Percentiles rank a stretch among this genome's conserved stretches.
Conservation (phyloP, 495 filamentous ascomycete genomes). For the Hyaloscypha variabilis region DNA sequence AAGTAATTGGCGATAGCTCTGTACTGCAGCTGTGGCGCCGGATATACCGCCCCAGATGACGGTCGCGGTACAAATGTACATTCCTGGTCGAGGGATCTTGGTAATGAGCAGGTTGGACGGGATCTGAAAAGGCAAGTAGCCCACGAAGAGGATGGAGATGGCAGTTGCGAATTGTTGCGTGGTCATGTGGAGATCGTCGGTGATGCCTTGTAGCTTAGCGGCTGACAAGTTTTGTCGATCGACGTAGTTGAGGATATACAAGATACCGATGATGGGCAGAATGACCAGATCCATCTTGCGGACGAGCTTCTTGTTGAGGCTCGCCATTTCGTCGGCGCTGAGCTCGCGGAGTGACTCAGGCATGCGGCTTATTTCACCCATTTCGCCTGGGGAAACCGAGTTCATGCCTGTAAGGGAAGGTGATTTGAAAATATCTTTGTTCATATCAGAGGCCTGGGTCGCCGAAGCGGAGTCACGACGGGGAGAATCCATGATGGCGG, state of each 20-base stretch:
- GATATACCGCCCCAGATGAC: conserved; percentile 59
- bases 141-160: conserved; percentile 48
- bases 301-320: conserved; percentile 40
- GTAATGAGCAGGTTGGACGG: conserved; percentile 65
- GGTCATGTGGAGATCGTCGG: conserved; percentile 61
- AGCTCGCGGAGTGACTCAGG: conserved; percentile 38
- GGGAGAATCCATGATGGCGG: no score
- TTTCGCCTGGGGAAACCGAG: not conserved
- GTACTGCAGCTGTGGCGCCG: conserved; percentile 50
- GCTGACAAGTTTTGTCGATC: conserved; percentile 65
- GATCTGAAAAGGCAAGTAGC: conserved; percentile 45
- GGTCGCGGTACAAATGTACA: conserved; percentile 53
- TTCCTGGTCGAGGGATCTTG: conserved; percentile 49
- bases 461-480: no score
- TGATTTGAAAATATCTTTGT: not conserved
- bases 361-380: not conserved
- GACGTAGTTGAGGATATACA: conserved; percentile 45
- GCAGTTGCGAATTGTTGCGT: conserved; percentile 67
- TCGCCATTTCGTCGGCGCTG: conserved; percentile 32
- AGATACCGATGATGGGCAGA: conserved; percentile 40
- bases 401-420: not conserved
- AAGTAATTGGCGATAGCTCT: conserved; percentile 33
- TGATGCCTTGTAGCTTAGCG: conserved; percentile 71
- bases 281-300: conserved; percentile 45
- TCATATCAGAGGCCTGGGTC: no score